Base-by-base conservation (phyloP, 1,284 basidiomycete species). In the Leccinum griseonigrum region DNA sequence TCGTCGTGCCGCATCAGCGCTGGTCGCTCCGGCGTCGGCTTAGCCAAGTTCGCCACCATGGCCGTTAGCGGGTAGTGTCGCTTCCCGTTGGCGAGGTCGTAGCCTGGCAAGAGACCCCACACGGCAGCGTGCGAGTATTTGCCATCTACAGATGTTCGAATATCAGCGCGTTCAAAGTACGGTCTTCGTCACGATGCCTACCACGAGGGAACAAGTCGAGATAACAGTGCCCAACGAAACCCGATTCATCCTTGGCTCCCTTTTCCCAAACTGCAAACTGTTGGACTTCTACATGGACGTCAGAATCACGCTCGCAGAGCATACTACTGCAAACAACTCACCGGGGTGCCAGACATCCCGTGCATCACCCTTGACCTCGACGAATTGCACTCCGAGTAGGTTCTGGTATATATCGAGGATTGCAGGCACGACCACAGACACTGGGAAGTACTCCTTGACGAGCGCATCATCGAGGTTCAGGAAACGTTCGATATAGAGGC, bases 111-210 rank as follows among this genome's bases (percentile, higher is more conserved):
- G 26, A 94, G 78, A 16, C 83, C 81, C 90, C 91, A 95, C 0
- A 95, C 91, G 0, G 92, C 92, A 0, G 93, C 93, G 76, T 95
- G 93, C 5, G 88, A 85, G 72, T 92, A 94, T 73, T 94, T 95
- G 53, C 84, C 83, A 60, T 81, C 90, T 89, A 28, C 0, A 9
- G 5, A 40, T 4, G 2, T 31, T 18, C 7, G 7, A 46, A 62
- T 0, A 3, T 70, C 31, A 56, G 55, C 32, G 28, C 51, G 14
- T 32, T 5, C 1, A 31, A 31, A 5, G 13, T 22, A 63, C n/a
- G 3, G 8, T 34, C 18, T 22, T 29, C 4, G 36, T 50, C 11
- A 40, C 2, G 16, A 56, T 8, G 5, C 14, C 79, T 72, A 90
- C 90, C 82, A 38, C 93, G 86, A 58, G 93, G 93, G 80, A 89